phyloP scores from a whole-genome alignment of 2,329 filamentous ascomycete genomes.

The Aspergillus terreus region DNA sequence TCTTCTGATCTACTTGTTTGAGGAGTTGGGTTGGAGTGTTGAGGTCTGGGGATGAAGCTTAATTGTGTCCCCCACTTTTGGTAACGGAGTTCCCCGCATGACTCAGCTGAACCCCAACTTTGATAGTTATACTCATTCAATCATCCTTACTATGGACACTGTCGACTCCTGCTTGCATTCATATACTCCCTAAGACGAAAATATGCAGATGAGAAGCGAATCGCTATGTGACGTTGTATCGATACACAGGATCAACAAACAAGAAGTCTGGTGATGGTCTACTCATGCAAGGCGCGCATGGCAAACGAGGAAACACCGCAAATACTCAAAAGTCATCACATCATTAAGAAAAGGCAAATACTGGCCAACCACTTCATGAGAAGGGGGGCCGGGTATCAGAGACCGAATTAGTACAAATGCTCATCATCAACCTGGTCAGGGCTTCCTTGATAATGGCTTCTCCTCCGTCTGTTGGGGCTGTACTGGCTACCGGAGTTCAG shows the following conservation, averaged over 20 bases:
- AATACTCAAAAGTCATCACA: slow-evolving; percentile 11
- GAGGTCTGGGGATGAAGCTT: neutral
- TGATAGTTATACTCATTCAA: too few relatives aligned
- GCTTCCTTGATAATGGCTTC: slow-evolving; percentile 37
- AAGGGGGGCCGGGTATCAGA: neutral
- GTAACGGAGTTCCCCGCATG: neutral
- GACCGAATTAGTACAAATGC: slow-evolving; percentile 27
- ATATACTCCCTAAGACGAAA: too few relatives aligned
- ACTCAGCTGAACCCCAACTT: neutral
- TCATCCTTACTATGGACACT: too few relatives aligned
- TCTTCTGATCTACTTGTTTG: neutral
- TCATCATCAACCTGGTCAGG: slow-evolving; percentile 40
- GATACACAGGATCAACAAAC: neutral
- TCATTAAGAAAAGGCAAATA: slow-evolving; percentile 15
- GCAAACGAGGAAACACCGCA: neutral
- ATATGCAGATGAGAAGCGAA: slow-evolving; percentile 1
- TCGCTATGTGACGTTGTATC: slow-evolving; percentile 9
- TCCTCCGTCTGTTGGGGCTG: slow-evolving; percentile 34
- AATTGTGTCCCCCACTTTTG: neutral
- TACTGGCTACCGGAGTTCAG: slow-evolving; percentile 36
- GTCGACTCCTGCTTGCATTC: too few relatives aligned
- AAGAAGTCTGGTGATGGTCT: neutral
- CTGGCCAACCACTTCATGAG: slow-evolving; percentile 2
- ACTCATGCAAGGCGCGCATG: too few relatives aligned
- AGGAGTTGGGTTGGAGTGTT: neutral